phyloP scores from a whole-genome alignment of 106 monocot species.

The Dactylorhiza incarnata region DNA sequence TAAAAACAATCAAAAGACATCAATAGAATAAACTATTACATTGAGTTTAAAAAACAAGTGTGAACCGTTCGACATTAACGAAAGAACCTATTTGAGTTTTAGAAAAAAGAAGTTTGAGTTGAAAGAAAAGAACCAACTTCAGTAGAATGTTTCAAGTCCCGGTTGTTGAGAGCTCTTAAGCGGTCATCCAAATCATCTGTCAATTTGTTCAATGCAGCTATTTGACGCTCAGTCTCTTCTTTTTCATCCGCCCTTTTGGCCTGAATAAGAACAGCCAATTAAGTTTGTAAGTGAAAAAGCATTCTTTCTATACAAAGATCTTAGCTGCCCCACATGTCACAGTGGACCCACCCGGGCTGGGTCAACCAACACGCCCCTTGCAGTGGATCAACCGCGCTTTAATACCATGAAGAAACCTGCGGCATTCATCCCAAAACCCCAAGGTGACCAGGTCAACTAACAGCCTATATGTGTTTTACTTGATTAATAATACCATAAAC shows the following conservation, averaged over 20 bases:
- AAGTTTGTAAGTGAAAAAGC: not conserved
- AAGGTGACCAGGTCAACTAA: no score
- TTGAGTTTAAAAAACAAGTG: not conserved
- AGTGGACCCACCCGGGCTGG: no score
- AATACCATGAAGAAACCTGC: no score
- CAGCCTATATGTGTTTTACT: not conserved
- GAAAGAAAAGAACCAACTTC: constrained; percentile 4
- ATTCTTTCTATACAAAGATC: not conserved
- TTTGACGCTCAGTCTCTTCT: constrained; percentile 66
- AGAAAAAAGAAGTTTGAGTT: not conserved
- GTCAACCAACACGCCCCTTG: no score
- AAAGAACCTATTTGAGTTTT: constrained; percentile 1
- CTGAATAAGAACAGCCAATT: constrained; percentile 32
- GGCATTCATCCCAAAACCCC: no score
- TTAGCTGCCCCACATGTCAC: no score
- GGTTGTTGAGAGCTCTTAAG: constrained; percentile 6
- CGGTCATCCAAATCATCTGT: constrained; percentile 34
- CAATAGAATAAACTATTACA: not conserved
- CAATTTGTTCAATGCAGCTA: constrained; percentile 42
- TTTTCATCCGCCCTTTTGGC: constrained; percentile 73
- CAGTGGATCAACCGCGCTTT: no score
- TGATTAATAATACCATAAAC: not conserved
- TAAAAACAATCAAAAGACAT: not conserved
- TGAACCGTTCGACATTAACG: not conserved
- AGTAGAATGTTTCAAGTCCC: constrained; percentile 4